phyloP scores from a whole-genome alignment of 768 basidiomycete genomes.

The Lactarius indigo region DNA sequence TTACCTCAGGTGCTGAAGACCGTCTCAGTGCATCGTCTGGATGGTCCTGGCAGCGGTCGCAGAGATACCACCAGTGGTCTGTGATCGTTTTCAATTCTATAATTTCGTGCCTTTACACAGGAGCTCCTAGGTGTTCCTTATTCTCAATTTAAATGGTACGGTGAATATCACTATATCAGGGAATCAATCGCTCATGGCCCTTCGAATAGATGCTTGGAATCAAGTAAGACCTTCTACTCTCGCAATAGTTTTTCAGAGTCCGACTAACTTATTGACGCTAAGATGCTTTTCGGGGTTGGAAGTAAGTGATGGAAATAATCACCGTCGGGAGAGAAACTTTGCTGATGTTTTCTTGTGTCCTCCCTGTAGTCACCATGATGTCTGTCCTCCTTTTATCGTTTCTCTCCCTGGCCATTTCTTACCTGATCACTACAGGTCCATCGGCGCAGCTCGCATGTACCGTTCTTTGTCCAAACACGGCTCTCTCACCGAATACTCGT shows the following conservation, averaged over 20 bases:
- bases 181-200: background rate
- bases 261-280: too few relatives aligned
- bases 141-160: constrained; percentile 11
- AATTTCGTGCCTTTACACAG: background rate
- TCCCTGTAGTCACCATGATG: background rate
- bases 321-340: background rate
- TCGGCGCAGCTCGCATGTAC: too few relatives aligned
- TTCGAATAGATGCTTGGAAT: constrained; percentile 12
- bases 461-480: background rate
- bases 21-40: constrained; percentile 2
- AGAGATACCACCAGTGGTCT: background rate
- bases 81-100: background rate
- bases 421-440: background rate
- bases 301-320: background rate
- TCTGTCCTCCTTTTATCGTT: background rate
- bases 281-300: background rate
- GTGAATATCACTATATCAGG: background rate
- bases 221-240: background rate
- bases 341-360: background rate
- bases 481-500: constrained; percentile 15
- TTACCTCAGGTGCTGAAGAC: background rate
- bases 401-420: background rate
- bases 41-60: background rate
- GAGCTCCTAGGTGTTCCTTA: background rate
- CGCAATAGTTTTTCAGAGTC: background rate